A percentile compares a stretch with the other conserved stretches of the same genome.
Conservation (phyloP, 371 early-diverging fungal genomes). For the Entomophthora muscae region DNA sequence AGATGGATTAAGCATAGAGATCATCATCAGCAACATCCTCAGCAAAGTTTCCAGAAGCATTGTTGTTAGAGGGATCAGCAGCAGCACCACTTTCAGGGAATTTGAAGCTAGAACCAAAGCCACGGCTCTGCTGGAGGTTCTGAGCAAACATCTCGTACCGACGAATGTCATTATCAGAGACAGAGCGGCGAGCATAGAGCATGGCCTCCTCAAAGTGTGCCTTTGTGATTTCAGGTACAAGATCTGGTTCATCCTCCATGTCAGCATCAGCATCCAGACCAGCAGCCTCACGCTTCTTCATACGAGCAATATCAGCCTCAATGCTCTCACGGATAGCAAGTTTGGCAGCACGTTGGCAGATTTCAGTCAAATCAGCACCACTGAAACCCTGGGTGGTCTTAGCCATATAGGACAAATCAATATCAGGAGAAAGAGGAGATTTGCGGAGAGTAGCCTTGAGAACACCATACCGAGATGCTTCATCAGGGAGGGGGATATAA, state of each 20-base stretch:
- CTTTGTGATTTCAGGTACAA: slow-evolving; percentile 79
- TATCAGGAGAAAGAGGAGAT: slow-evolving; percentile 77
- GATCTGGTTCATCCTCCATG: slow-evolving; percentile 48
- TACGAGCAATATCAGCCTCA: slow-evolving; percentile 68
- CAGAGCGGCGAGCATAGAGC: slow-evolving; percentile 93
- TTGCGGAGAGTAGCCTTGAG: slow-evolving; percentile 91
- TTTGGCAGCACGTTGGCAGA: slow-evolving; percentile 99
- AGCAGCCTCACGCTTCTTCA: slow-evolving; percentile 48
- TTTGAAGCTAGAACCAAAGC: slow-evolving; percentile 74
- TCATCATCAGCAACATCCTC: slow-evolving; percentile 32
- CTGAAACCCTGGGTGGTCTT: slow-evolving; percentile 93
- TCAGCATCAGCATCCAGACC: slow-evolving; percentile 60
- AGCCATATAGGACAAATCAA: slow-evolving; percentile 80
- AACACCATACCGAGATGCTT: slow-evolving; percentile 73
- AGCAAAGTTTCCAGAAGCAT: slow-evolving; percentile 22
- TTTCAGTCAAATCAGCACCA: slow-evolving; percentile 99
- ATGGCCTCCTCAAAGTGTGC: slow-evolving; percentile 98
- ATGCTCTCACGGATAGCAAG: slow-evolving; percentile 98
- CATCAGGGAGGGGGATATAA: slow-evolving; percentile 97
- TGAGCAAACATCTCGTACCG: slow-evolving; percentile 99
- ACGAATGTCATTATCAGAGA: slow-evolving; percentile 93
- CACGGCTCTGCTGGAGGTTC: slow-evolving; percentile 84
- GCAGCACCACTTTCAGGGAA: slow-evolving; percentile 81
- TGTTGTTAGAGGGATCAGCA: slow-evolving; percentile 17
- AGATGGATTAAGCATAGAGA: slow-evolving; percentile 32